Percentiles rank a stretch among this genome's conserved stretches.
Conservation (phyloP, 2,329 filamentous ascomycete species). For the Neospermospora avenae region DNA sequence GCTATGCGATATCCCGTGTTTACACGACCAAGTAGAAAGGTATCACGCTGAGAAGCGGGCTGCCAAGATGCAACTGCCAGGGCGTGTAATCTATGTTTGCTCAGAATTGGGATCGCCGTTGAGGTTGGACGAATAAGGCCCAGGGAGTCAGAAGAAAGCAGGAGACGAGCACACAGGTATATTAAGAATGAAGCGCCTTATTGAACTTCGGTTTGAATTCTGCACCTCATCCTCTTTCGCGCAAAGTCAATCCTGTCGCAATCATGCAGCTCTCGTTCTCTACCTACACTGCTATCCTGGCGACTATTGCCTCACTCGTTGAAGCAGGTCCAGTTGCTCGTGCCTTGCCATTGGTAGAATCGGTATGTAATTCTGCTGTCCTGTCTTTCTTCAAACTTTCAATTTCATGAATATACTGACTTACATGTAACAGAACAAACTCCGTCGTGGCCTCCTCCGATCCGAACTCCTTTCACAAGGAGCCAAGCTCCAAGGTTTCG, state of each 20-base stretch:
- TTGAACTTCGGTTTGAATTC: not conserved
- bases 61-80: not conserved
- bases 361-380: slow-evolving; percentile 16
- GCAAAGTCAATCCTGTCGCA: not conserved
- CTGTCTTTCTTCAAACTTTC: not conserved
- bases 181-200: not conserved
- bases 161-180: not conserved
- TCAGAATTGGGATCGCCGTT: not conserved
- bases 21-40: not conserved
- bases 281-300: slow-evolving; percentile 5
- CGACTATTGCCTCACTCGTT: slow-evolving; percentile 3
- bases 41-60: not conserved
- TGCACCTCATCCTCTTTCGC: not conserved
- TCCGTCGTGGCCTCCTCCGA: slow-evolving; percentile 14
- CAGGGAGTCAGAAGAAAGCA: not conserved
- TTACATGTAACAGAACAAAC: slow-evolving; percentile 14
- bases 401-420: not conserved
- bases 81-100: not conserved
- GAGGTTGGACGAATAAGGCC: not conserved
- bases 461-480: slow-evolving; percentile 20
- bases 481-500: slow-evolving; percentile 17
- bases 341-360: slow-evolving; percentile 21
- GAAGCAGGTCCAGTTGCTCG: not conserved
- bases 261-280: slow-evolving; percentile 15
- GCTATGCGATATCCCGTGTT: not conserved